These are phyloP conservation scores for Hanseniaspora lachancei DNA, from an alignment of 805 yeast genomes.

Conservation along the genomic window DNA sequence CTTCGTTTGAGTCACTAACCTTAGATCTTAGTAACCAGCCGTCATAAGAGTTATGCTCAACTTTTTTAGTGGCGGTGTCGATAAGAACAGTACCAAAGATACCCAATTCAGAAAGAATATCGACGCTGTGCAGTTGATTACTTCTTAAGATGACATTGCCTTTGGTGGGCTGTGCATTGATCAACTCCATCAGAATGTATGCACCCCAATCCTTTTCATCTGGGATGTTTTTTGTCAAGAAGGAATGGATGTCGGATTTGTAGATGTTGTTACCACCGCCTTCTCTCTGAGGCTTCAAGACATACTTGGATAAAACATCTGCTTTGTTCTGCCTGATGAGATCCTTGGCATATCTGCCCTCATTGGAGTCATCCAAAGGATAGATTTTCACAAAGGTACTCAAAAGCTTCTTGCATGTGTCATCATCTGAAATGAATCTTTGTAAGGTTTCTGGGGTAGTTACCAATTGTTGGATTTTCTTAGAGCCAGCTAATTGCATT, in stretches of 20 bases:
- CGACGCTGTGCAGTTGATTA: slow-evolving; percentile 49
- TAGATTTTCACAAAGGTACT: slow-evolving; percentile 72
- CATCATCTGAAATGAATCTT: slow-evolving; percentile 30
- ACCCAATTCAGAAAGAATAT: slow-evolving; percentile 82
- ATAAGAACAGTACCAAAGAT: slow-evolving; percentile 74
- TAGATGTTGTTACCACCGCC: slow-evolving; percentile 97
- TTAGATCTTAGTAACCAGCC: slow-evolving; percentile 87
- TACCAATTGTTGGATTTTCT: slow-evolving; percentile 82
- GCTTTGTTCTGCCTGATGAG: slow-evolving; percentile 37
- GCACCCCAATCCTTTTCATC: slow-evolving; percentile 70
- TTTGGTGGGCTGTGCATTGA: slow-evolving; percentile 52
- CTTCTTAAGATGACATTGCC: slow-evolving; percentile 60
- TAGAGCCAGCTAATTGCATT: slow-evolving; percentile 86
- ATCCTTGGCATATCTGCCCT: slow-evolving; percentile 49
- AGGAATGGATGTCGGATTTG: slow-evolving; percentile 69
- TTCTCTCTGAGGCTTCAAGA: slow-evolving; percentile 93
- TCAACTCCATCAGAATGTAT: slow-evolving; percentile 86
- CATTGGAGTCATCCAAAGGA: slow-evolving; percentile 63
- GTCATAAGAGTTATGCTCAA: slow-evolving; percentile 50
- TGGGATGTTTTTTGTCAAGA: slow-evolving; percentile 40
- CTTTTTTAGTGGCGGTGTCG: slow-evolving; percentile 42
- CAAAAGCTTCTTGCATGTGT: slow-evolving; percentile 24
- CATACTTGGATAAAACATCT: slow-evolving; percentile 55
- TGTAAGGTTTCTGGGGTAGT: slow-evolving; percentile 41
- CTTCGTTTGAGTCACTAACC: slow-evolving; percentile 78